Conservation (phyloP, 805 yeast species). For the Priceomyces medius region DNA sequence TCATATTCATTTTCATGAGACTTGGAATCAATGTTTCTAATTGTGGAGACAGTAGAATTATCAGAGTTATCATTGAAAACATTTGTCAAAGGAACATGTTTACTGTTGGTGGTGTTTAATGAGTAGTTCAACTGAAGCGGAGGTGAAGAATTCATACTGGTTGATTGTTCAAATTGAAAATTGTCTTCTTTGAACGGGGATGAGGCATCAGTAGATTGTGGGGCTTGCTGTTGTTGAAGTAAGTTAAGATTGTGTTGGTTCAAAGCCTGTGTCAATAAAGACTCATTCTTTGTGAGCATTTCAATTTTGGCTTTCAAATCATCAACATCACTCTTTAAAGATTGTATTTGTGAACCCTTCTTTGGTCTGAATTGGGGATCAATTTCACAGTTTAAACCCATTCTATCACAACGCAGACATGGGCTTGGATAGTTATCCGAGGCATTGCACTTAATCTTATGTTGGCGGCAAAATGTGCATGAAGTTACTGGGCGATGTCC, state of each 20-base stretch:
- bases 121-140: slow-evolving; percentile 16
- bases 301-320: slow-evolving; percentile 74
- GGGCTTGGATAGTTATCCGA: slow-evolving; percentile 77
- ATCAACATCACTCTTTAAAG: slow-evolving; percentile 80
- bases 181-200: slow-evolving; percentile 10
- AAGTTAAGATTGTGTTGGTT: slow-evolving; percentile 41
- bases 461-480: slow-evolving; percentile 93
- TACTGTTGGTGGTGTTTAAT: slow-evolving; percentile 5
- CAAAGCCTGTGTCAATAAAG: slow-evolving; percentile 62
- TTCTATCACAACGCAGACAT: slow-evolving; percentile 78
- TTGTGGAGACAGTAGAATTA: slow-evolving; percentile 24
- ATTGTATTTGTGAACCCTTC: slow-evolving; percentile 87
- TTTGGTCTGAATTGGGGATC: slow-evolving; percentile 91
- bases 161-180: slow-evolving; percentile 10
- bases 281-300: slow-evolving; percentile 60
- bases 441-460: slow-evolving; percentile 91
- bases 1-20: slow-evolving; percentile 9
- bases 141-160: slow-evolving; percentile 10
- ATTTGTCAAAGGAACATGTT: slow-evolving; percentile 13
- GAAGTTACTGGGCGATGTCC: slow-evolving; percentile 85
- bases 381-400: slow-evolving; percentile 79
- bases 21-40: slow-evolving; percentile 3
- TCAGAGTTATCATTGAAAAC: slow-evolving; percentile 26
- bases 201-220: slow-evolving; percentile 5
- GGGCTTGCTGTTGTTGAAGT: slow-evolving; percentile 19